Conservation (phyloP, 306 rosid species). For the Cicer bijugum region DNA sequence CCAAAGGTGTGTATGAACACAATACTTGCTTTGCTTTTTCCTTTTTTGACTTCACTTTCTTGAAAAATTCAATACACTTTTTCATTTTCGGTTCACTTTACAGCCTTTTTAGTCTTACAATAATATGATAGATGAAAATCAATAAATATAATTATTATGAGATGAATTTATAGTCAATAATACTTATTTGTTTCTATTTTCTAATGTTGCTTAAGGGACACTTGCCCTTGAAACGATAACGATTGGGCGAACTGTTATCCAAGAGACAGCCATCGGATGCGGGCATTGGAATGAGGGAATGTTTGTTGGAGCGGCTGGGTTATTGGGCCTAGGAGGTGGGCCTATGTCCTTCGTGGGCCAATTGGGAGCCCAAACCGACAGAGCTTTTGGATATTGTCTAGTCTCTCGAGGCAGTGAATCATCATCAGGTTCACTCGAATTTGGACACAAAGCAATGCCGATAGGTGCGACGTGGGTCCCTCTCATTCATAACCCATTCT, state of each 20-base stretch:
- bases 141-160: not conserved
- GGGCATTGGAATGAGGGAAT: constrained; percentile 85
- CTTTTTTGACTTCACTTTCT: constrained; percentile 24
- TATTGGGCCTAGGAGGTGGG: constrained; percentile 87
- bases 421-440: constrained; percentile 66
- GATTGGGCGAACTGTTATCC: constrained; percentile 61
- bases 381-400: constrained; percentile 75
- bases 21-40: not conserved
- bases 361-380: constrained; percentile 77
- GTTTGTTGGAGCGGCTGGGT: constrained; percentile 90
- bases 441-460: constrained; percentile 81
- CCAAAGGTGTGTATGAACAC: constrained; percentile 38
- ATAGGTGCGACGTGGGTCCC: constrained; percentile 87
- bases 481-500: constrained; percentile 61
- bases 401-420: constrained; percentile 63
- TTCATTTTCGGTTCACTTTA: constrained; percentile 1
- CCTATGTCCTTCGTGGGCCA: constrained; percentile 86
- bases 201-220: constrained; percentile 53
- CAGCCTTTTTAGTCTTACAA: not conserved
- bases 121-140: not conserved
- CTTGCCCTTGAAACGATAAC: constrained; percentile 84
- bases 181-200: not conserved
- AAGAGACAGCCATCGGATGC: constrained; percentile 82
- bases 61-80: constrained; percentile 7
- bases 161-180: too few species aligned